phyloP scores from a whole-genome alignment of 345 rosid genomes.

The Lumnitzera racemosa region DNA sequence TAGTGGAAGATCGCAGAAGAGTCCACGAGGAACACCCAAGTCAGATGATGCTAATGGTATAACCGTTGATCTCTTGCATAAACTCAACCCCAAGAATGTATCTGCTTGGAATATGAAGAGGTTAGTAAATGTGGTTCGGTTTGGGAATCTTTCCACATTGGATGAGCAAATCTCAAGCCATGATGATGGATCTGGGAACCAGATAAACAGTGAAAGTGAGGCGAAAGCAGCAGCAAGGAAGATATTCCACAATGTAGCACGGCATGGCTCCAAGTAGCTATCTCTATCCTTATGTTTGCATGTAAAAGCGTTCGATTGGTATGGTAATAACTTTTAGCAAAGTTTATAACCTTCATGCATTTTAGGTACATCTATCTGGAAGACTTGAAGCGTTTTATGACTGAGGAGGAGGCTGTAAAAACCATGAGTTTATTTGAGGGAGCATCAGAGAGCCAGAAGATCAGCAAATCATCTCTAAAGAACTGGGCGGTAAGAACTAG shows the following conservation, averaged over 20 bases:
- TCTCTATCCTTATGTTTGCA: neutral
- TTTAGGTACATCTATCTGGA: constrained; percentile 11
- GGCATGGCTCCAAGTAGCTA: constrained; percentile 8
- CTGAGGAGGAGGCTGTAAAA: constrained; percentile 15
- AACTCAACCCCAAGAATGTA: constrained; percentile 47
- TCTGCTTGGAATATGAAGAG: constrained; percentile 81
- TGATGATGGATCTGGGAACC: constrained; percentile 39
- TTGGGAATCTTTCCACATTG: constrained; percentile 49
- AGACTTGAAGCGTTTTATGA: constrained; percentile 20
- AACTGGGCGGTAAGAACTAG: constrained; percentile 16
- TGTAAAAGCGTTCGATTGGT: neutral
- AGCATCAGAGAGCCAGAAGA: constrained; percentile 8
- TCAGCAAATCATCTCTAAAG: constrained; percentile 14
- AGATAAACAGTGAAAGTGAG: constrained; percentile 22
- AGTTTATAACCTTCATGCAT: neutral
- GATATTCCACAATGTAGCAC: constrained; percentile 16
- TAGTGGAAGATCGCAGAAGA: constrained; percentile 17
- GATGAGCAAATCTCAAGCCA: constrained; percentile 47
- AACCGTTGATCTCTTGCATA: constrained; percentile 40
- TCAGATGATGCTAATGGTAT: constrained; percentile 34
- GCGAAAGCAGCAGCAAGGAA: constrained; percentile 16
- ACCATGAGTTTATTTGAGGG: constrained; percentile 19
- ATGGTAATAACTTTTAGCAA: neutral
- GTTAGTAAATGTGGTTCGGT: constrained; percentile 48
- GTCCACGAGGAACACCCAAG: constrained; percentile 31